Base-by-base conservation (phyloP, 176 grass and related monocot species). In the Metroxylon sagu region DNA sequence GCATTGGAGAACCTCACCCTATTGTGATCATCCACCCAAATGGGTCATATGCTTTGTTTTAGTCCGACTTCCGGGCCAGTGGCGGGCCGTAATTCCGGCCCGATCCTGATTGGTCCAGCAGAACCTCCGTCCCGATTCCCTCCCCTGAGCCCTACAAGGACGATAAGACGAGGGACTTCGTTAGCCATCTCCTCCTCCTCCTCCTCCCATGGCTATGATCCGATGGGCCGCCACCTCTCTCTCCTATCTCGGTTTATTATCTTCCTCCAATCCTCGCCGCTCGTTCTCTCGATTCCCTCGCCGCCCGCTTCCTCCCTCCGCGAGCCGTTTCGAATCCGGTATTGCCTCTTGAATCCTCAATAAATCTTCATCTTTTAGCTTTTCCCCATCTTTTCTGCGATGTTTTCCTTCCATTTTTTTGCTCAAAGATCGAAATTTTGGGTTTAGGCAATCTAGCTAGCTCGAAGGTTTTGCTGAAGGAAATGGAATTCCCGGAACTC, bases 401-500 rank as follows among this genome's bases (percentile, higher is more conserved):
- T 64, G 30, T 68, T 5, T 19, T 29, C 52, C 68, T 59, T 25
- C 2, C 8, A 12, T 49, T 27, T n/a, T 27, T 21, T 54, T 6
- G 50, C 5, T 31, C 10, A 43, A 43, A 14, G 35, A 14, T 14
- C 49, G 18, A 19, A 49, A 25, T 12, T 25, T 18, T 63, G 5
- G 59, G 5, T n/a, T 71, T 48, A 72, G 79, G 67, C 56, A 60
- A 60, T 61, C 55, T 27, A 21, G 52, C 71, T 21, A 77, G 62
- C 35, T 78, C 79, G n/a, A 92, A 72, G 67, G 71, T 85, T 56
- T 49, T 85, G 63, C 67, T 89, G 70, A 98, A 92, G 88, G 87
- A 65, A 25, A 83, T 92, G 93, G 88, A 92, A 49, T 98, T 83
- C 85, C 51, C 78, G 14, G 87, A 98, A 28, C 82, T 98, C 59